Evolutionary conservation across 768 basidiomycete species (phyloP).

Genomic region (Tylopilus balloui): DNA sequence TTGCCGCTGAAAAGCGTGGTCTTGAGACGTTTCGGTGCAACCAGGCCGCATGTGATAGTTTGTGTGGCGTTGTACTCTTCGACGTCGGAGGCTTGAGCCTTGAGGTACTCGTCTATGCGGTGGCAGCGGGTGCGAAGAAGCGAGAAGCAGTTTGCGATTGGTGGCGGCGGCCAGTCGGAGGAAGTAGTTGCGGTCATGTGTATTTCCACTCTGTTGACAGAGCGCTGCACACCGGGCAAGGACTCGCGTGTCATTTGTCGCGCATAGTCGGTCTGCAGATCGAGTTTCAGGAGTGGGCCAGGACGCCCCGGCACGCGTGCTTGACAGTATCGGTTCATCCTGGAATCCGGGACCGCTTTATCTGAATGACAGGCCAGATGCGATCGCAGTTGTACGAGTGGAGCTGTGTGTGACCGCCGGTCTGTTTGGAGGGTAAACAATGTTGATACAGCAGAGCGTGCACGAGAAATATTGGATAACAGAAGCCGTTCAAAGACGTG

Average conservation of each 20-base stretch:
- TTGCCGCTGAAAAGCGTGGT: background rate
- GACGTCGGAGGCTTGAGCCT: too few species aligned
- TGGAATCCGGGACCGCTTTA: background rate
- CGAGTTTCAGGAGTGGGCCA: background rate
- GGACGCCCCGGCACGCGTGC: background rate
- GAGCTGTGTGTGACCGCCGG: background rate
- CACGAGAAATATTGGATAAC: background rate
- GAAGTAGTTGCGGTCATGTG: background rate
- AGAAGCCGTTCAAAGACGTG: slow-evolving; percentile 1
- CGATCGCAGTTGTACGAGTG: background rate
- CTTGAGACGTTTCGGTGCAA: slow-evolving; percentile 7
- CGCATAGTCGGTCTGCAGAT: background rate
- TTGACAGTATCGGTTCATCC: background rate
- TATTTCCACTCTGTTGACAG: slow-evolving; percentile 3
- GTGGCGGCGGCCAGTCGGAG: slow-evolving; percentile 11
- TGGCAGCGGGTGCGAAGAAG: slow-evolving; percentile 26
- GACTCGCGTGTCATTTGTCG: background rate
- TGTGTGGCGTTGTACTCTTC: slow-evolving; percentile 6
- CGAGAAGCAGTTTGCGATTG: slow-evolving; percentile 10
- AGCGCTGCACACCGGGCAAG: background rate
- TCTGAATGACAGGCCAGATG: background rate
- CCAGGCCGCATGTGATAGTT: slow-evolving; percentile 8
- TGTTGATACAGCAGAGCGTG: background rate
- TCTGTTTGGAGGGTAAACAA: background rate
- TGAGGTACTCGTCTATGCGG: slow-evolving; percentile 15